Conservation (phyloP, 1,139 yeast species). For the Blastobotrys ciferrii region DNA sequence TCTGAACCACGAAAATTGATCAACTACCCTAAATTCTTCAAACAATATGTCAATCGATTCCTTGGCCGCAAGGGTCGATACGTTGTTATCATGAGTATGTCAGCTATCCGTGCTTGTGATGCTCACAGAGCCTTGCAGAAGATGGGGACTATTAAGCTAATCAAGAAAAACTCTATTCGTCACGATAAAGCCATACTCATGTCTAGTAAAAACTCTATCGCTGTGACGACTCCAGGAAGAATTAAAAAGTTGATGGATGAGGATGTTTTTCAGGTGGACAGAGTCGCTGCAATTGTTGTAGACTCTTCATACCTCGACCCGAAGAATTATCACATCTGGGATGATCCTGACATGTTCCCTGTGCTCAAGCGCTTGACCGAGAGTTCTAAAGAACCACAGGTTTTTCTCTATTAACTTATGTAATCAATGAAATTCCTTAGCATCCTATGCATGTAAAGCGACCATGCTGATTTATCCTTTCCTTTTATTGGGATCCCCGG, state of each 20-base stretch:
- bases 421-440: too few species aligned
- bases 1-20: slow-evolving; percentile 47
- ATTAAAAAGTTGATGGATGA: slow-evolving; percentile 49
- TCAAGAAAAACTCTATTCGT: slow-evolving; percentile 61
- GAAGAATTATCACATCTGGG: slow-evolving; percentile 65
- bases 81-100: slow-evolving; percentile 59
- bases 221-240: slow-evolving; percentile 67
- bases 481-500: too few species aligned
- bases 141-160: slow-evolving; percentile 56
- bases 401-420: slow-evolving; percentile 32
- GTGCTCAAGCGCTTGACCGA: slow-evolving; percentile 27
- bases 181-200: slow-evolving; percentile 55
- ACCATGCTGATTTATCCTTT: too few species aligned
- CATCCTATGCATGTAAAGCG: too few species aligned
- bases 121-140: slow-evolving; percentile 55
- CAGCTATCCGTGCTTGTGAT: slow-evolving; percentile 75
- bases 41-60: slow-evolving; percentile 14
- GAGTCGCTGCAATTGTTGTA: slow-evolving; percentile 50
- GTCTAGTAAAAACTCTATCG: slow-evolving; percentile 53
- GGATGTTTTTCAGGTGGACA: slow-evolving; percentile 35
- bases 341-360: slow-evolving; percentile 39
- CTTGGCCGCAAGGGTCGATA: slow-evolving; percentile 28
- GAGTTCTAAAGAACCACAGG: slow-evolving; percentile 20
- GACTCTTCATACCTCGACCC: slow-evolving; percentile 64
- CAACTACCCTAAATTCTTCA: slow-evolving; percentile 47